Conservation (phyloP, 1,284 basidiomycete species). For the Sanghuangporus weigelae region DNA sequence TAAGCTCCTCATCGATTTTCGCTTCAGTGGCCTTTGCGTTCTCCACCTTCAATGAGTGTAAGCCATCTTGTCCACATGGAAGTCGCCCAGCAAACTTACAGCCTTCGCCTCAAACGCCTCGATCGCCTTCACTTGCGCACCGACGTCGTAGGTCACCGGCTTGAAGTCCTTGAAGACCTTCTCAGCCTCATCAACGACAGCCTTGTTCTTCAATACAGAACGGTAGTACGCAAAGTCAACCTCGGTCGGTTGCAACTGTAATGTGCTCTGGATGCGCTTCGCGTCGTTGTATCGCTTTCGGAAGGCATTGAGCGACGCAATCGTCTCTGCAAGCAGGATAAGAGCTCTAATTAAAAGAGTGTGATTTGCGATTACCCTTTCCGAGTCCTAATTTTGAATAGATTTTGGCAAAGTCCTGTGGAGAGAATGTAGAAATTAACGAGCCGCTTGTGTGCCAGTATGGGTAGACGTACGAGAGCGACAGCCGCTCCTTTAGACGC, state of each 20-base stretch:
- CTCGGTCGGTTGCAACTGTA: slow-evolving; percentile 71
- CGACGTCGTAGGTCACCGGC: slow-evolving; percentile 94
- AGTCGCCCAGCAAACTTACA: slow-evolving; percentile 46
- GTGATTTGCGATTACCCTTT: slow-evolving; percentile 59
- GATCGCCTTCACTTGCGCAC: slow-evolving; percentile 90
- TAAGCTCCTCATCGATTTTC: slow-evolving; percentile 91
- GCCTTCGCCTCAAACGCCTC: slow-evolving; percentile 97
- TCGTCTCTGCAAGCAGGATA: slow-evolving; percentile 59
- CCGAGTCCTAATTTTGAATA: slow-evolving; percentile 88
- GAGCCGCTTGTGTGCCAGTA: slow-evolving; percentile 18
- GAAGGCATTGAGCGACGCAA: slow-evolving; percentile 89
- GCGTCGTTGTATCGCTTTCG: slow-evolving; percentile 93
- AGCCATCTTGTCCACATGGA: slow-evolving; percentile 6
- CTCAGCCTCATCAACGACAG: slow-evolving; percentile 89
- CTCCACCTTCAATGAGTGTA: slow-evolving; percentile 54
- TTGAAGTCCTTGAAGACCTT: slow-evolving; percentile 89
- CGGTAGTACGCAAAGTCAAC: slow-evolving; percentile 93
- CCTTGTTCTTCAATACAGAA: slow-evolving; percentile 87
- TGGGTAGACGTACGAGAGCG: slow-evolving; percentile 57
- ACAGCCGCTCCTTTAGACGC: slow-evolving; percentile 77
- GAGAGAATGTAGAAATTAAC: background rate
- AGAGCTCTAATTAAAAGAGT: background rate
- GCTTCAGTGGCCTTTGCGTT: slow-evolving; percentile 88
- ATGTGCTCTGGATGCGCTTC: slow-evolving; percentile 67
- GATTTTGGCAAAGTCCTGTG: slow-evolving; percentile 88